A percentile compares a stretch with the other conserved stretches of the same genome.
Evolutionary conservation across 1,284 basidiomycete species (phyloP).

Genomic region (Sanghuangporus baumii): DNA sequence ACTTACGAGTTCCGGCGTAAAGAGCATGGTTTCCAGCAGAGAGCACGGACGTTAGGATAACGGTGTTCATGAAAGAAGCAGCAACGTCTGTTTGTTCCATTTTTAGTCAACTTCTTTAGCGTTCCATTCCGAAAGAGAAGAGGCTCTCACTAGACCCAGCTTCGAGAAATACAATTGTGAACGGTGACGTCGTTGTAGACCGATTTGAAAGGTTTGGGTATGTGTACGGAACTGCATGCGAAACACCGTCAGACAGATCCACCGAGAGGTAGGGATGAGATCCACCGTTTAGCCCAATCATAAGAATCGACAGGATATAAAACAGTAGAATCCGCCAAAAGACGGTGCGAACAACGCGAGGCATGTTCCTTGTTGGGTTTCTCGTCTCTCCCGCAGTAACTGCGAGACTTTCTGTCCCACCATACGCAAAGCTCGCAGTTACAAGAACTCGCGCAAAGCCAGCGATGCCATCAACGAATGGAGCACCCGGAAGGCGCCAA

Average conservation of each 20-base stretch:
- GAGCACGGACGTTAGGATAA: constrained; percentile 70
- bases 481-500: constrained; percentile 67
- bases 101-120: not conserved
- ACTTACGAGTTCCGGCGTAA: constrained; percentile 62
- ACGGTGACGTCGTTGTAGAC: constrained; percentile 67
- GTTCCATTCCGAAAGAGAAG: not conserved
- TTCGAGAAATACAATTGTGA: constrained; percentile 67
- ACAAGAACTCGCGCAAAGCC: constrained; percentile 76
- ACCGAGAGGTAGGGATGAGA: not conserved
- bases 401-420: constrained; percentile 73
- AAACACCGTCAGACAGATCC: not conserved
- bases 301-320: constrained; percentile 58
- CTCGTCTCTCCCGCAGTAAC: constrained; percentile 76
- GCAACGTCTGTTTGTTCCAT: constrained; percentile 42
- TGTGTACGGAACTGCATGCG: constrained; percentile 56
- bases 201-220: constrained; percentile 71
- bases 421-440: constrained; percentile 77
- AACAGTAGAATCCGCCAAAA: constrained; percentile 78
- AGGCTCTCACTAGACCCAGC: constrained; percentile 56
- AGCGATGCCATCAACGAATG: constrained; percentile 70
- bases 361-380: constrained; percentile 73
- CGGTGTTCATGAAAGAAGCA: constrained; percentile 76
- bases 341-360: constrained; percentile 69
- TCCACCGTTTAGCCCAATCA: constrained; percentile 70
- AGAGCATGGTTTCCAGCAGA: constrained; percentile 78